phyloP scores from a whole-genome alignment of 2,329 filamentous ascomycete species.

The Sporothrix sp. region DNA sequence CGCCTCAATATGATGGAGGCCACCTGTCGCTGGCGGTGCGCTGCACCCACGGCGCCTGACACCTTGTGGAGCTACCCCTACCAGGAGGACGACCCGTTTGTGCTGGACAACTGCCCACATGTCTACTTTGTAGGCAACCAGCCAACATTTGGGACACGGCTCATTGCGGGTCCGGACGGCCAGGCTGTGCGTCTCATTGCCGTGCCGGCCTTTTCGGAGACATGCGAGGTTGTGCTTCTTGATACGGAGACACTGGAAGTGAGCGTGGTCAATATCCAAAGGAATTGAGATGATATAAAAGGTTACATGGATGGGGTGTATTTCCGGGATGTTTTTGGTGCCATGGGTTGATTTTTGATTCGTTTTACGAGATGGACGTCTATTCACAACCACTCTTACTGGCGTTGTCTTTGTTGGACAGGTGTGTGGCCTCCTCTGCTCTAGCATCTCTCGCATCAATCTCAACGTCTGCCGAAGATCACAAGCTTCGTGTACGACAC shows the following conservation, averaged over 20 bases:
- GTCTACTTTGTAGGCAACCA: constrained; percentile 86
- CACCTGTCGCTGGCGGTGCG: constrained; percentile 84
- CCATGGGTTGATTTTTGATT: too few species aligned
- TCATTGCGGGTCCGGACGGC: constrained; percentile 56
- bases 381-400: background rate
- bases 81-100: constrained; percentile 85
- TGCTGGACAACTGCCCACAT: constrained; percentile 76
- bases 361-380: background rate
- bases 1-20: constrained; percentile 85
- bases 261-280: constrained; percentile 52
- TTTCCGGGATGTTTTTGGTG: too few species aligned
- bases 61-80: constrained; percentile 96
- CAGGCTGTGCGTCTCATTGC: constrained; percentile 70
- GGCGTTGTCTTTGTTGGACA: too few species aligned
- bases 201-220: constrained; percentile 71
- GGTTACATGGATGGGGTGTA: too few species aligned
- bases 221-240: constrained; percentile 69
- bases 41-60: constrained; percentile 89
- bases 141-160: constrained; percentile 61
- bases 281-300: background rate
- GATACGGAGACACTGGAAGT: constrained; percentile 79
- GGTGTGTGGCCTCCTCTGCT: too few species aligned
- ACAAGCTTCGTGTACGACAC: too few species aligned
- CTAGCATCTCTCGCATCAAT: too few species aligned
- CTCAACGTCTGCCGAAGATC: too few species aligned